phyloP scores from a whole-genome alignment of 2,329 filamentous ascomycete species.

The Monilinia aucupariae region DNA sequence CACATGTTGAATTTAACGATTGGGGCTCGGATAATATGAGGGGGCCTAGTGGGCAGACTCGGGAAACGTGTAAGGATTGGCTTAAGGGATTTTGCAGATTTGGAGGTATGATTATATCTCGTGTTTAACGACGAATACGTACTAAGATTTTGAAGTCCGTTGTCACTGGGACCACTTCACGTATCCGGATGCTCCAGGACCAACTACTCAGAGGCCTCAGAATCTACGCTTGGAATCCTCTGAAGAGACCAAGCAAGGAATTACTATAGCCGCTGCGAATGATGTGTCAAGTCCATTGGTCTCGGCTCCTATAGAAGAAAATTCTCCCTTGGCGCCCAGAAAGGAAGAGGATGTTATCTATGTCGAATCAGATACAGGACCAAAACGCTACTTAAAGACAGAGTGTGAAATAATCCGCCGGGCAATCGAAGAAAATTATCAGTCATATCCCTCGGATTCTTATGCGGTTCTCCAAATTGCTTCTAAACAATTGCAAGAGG shows the following conservation, averaged over 20 bases:
- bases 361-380: too few relatives aligned
- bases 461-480: background rate
- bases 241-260: too few relatives aligned
- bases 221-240: background rate
- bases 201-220: background rate
- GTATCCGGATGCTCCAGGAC: background rate
- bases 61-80: background rate
- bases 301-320: background rate
- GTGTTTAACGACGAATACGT: background rate
- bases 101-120: background rate
- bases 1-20: background rate
- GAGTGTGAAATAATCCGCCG: background rate
- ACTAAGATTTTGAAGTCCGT: background rate
- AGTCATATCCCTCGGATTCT: background rate
- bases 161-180: background rate
- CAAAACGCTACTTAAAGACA: background rate
- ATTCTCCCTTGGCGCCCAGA: background rate
- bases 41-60: background rate
- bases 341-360: background rate
- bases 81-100: background rate
- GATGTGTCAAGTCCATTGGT: background rate
- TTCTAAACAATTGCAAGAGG: background rate
- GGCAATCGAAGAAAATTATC: background rate
- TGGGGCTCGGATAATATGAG: background rate
- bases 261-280: background rate